Conservation (phyloP, 805 yeast genomes). For the Lipomyces lipofer region DNA sequence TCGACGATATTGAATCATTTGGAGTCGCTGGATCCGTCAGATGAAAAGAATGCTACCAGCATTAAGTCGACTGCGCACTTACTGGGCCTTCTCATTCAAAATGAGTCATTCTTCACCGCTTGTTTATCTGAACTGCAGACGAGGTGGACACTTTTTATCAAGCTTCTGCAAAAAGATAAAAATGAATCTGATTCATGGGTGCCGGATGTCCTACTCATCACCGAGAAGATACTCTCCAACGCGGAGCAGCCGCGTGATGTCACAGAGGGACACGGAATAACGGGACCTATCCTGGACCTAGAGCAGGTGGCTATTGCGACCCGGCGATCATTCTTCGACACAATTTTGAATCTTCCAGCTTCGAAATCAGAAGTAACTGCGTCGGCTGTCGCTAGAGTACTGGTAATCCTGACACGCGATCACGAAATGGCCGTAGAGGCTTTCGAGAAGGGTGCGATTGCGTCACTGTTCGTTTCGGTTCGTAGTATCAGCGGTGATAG, state of each 20-base stretch:
- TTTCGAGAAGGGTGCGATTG: constrained; percentile 50
- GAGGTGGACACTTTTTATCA: constrained; percentile 24
- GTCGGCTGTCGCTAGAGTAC: constrained; percentile 53
- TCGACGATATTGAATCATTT: background rate
- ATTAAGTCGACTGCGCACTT: constrained; percentile 30
- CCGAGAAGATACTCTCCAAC: constrained; percentile 55
- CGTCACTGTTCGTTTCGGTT: constrained; percentile 50
- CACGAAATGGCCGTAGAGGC: constrained; percentile 46
- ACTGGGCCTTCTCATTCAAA: constrained; percentile 34
- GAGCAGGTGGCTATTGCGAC: constrained; percentile 32
- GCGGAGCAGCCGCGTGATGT: constrained; percentile 50
- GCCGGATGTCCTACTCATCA: constrained; percentile 54
- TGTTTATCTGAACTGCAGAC: constrained; percentile 21
- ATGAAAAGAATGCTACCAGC: background rate
- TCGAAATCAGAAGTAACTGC: constrained; percentile 52
- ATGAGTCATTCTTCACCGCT: constrained; percentile 27
- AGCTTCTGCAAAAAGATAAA: constrained; percentile 20
- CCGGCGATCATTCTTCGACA: constrained; percentile 45
- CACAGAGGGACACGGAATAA: constrained; percentile 29
- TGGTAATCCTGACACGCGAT: constrained; percentile 55
- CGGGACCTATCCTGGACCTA: constrained; percentile 11
- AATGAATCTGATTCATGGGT: constrained; percentile 47
- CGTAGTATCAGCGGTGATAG: constrained; percentile 41
- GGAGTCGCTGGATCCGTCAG: constrained; percentile 4
- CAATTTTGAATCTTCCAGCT: constrained; percentile 45